A percentile compares a stretch with the other conserved stretches of the same genome.
These are phyloP conservation scores for Cymbopogon flexuosus DNA, from an alignment of 202 grass and related monocot genomes.

Conservation along the genomic window DNA sequence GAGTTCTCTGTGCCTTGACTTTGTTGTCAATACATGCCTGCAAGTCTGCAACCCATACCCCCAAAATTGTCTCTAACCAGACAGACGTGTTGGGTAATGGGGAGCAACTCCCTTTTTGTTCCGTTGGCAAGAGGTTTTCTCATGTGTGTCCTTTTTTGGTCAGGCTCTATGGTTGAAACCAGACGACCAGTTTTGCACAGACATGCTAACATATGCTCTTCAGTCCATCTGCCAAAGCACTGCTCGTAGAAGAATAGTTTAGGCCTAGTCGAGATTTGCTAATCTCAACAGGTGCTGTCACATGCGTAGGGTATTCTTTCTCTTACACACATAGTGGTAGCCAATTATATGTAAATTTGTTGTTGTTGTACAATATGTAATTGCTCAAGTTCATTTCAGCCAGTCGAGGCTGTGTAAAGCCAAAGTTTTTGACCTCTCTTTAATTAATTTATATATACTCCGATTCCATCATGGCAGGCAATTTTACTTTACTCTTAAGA, in stretches of 20 bases:
- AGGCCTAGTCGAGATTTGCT: constrained; percentile 16
- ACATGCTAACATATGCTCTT: constrained; percentile 79
- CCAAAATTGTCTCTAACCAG: background rate
- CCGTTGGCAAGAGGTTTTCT: background rate
- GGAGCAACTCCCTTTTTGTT: background rate
- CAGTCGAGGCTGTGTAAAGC: background rate
- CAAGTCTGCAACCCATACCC: background rate
- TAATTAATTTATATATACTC: constrained; percentile 14
- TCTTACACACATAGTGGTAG: background rate
- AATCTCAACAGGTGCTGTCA: constrained; percentile 2
- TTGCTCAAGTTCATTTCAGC: constrained; percentile 5
- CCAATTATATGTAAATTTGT: constrained; percentile 38
- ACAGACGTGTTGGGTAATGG: constrained; percentile 2
- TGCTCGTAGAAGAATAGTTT: constrained; percentile 35
- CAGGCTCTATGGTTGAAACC: constrained; percentile 97
- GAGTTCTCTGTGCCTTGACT: background rate
- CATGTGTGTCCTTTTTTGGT: constrained; percentile 10
- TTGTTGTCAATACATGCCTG: background rate
- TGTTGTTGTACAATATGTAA: constrained; percentile 39
- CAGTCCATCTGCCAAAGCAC: constrained; percentile 42
- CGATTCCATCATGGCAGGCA: background rate
- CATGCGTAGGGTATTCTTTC: constrained; percentile 19
- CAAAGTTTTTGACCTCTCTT: too few relatives aligned
- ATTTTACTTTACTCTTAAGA: background rate
- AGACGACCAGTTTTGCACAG: constrained; percentile 87